phyloP scores from a whole-genome alignment of 805 yeast species.

The Candida hungchunana region DNA sequence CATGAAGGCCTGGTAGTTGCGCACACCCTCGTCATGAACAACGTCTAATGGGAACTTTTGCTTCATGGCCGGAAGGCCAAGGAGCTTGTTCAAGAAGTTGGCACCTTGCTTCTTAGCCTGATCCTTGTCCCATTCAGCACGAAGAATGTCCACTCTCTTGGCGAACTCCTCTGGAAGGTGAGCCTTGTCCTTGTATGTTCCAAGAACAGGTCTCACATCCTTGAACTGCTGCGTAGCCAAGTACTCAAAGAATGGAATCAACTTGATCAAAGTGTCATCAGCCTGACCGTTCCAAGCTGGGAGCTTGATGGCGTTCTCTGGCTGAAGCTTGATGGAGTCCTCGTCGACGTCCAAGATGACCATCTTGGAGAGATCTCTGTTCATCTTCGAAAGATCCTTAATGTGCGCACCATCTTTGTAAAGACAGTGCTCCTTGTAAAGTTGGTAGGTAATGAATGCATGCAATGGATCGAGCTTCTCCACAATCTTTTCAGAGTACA shows the following conservation, averaged over 20 bases:
- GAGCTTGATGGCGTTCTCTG: constrained; percentile 88
- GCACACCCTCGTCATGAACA: constrained; percentile 89
- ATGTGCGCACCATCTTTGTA: constrained; percentile 84
- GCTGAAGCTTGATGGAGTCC: constrained; percentile 73
- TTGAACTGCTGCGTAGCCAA: constrained; percentile 79
- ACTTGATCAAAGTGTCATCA: constrained; percentile 71
- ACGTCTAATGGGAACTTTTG: constrained; percentile 69
- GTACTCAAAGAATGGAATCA: constrained; percentile 93
- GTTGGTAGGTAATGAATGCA: constrained; percentile 80
- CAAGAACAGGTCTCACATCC: constrained; percentile 87
- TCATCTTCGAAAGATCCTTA: constrained; percentile 85
- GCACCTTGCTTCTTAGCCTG: constrained; percentile 38
- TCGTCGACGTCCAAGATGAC: constrained; percentile 75
- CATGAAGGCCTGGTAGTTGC: constrained; percentile 79
- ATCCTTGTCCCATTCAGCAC: constrained; percentile 65
- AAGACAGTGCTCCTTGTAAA: constrained; percentile 83
- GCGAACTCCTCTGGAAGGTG: constrained; percentile 76
- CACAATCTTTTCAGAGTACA: constrained; percentile 79
- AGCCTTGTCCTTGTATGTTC: constrained; percentile 62
- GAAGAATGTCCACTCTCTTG: constrained; percentile 69
- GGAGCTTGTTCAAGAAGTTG: constrained; percentile 52
- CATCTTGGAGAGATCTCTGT: constrained; percentile 84
- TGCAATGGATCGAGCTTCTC: constrained; percentile 91
- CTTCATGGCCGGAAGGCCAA: constrained; percentile 56
- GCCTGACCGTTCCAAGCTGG: constrained; percentile 83